Evolutionary conservation across 352 stramenopile species (phyloP).

Genomic region (Phytophthora pseudosyringae): DNA sequence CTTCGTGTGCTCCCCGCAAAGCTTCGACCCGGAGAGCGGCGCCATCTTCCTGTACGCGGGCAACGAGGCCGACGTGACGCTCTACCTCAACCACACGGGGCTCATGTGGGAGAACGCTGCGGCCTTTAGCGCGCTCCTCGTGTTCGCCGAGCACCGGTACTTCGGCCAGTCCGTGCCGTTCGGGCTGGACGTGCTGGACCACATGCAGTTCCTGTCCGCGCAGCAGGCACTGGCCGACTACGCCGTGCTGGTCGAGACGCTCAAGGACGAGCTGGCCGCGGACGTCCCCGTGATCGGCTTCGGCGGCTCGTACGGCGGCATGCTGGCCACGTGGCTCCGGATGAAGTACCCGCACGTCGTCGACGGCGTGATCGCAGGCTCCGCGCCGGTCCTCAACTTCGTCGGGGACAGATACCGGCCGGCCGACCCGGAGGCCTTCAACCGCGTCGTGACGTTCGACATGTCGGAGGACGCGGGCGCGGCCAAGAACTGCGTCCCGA

Average conservation of each 20-base stretch:
- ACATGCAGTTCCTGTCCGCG: constrained; percentile 79
- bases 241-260: constrained; percentile 51
- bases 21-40: constrained; percentile 48
- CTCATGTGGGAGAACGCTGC: constrained; percentile 79
- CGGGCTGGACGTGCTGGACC: constrained; percentile 47
- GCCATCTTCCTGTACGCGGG: constrained; percentile 78
- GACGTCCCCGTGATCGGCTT: constrained; percentile 74
- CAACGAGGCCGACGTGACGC: constrained; percentile 71
- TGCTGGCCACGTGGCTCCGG: constrained; percentile 76
- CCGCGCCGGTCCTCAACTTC: constrained; percentile 68
- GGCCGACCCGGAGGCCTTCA: constrained; percentile 51
- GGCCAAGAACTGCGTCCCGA: constrained; percentile 44
- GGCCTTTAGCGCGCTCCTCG: constrained; percentile 65
- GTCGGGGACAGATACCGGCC: constrained; percentile 45
- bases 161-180: constrained; percentile 80
- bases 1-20: constrained; percentile 67
- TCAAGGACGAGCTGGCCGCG: constrained; percentile 47
- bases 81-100: constrained; percentile 74
- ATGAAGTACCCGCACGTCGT: constrained; percentile 81
- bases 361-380: constrained; percentile 67
- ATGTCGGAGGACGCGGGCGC: constrained; percentile 45
- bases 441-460: constrained; percentile 49
- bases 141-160: constrained; percentile 84
- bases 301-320: constrained; percentile 81
- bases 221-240: constrained; percentile 88